Conservation (phyloP, 768 basidiomycete species). For the Saitozyma sp. region DNA sequence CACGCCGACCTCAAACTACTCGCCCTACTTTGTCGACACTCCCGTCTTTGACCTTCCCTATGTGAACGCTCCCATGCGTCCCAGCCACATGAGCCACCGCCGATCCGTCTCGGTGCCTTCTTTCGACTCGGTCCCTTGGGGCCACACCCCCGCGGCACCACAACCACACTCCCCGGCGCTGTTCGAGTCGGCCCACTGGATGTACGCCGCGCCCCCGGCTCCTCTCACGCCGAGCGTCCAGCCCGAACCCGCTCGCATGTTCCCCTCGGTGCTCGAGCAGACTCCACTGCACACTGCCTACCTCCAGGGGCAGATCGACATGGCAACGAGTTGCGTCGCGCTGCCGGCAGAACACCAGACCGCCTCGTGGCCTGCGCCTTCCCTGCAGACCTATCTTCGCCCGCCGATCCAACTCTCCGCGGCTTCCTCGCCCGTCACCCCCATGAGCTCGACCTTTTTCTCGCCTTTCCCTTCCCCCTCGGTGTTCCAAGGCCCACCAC, state of each 20-base stretch:
- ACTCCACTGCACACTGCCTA: conserved; percentile 31
- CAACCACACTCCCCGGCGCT: conserved; percentile 34
- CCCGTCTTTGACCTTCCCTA: conserved; percentile 31
- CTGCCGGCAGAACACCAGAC: neutral
- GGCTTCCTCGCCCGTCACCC: conserved; percentile 21
- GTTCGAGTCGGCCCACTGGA: conserved; percentile 44
- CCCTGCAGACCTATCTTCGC: conserved; percentile 13
- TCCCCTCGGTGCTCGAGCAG: conserved; percentile 44
- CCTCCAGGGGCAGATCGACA: conserved; percentile 12
- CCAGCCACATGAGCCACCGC: conserved; percentile 25
- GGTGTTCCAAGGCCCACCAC: neutral
- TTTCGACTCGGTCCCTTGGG: conserved; percentile 22
- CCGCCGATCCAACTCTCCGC: conserved; percentile 18
- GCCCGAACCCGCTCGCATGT: conserved; percentile 6
- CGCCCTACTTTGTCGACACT: conserved; percentile 28
- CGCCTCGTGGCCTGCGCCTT: conserved; percentile 17
- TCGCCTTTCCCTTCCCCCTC: conserved; percentile 5
- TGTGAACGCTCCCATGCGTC: conserved; percentile 14
- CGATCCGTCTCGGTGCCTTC: conserved; percentile 34
- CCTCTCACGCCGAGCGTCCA: conserved; percentile 11
- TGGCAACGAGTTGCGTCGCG: conserved; percentile 4
- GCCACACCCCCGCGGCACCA: conserved; percentile 33
- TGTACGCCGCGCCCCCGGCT: conserved; percentile 31
- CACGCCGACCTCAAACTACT: conserved; percentile 18
- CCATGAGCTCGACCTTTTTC: conserved; percentile 12